phyloP scores from a whole-genome alignment of 2,329 filamentous ascomycete genomes.

The Cercospora sp. region DNA sequence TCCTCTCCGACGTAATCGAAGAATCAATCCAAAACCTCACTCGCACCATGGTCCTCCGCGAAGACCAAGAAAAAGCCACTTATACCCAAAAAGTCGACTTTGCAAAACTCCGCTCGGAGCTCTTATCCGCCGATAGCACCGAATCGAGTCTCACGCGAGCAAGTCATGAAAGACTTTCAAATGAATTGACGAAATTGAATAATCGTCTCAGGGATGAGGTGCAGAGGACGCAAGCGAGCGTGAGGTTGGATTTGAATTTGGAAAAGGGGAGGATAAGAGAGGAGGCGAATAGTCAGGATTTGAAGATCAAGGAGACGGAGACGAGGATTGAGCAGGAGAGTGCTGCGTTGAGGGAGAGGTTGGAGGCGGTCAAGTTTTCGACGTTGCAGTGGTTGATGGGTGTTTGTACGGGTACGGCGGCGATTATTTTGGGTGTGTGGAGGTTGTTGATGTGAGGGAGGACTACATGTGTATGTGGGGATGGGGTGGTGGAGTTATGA shows the following conservation, averaged over 20 bases:
- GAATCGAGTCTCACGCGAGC: constrained; percentile 85
- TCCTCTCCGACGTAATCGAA: constrained; percentile 93
- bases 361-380: constrained; percentile 97
- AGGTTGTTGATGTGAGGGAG: constrained; percentile 63
- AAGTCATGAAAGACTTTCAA: constrained; percentile 87
- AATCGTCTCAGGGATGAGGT: constrained; percentile 90
- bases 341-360: constrained; percentile 81
- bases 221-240: constrained; percentile 86
- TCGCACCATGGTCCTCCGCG: constrained; percentile 93
- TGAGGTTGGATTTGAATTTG: constrained; percentile 87
- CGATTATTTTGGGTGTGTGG: constrained; percentile 67
- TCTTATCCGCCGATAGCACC: constrained; percentile 86
- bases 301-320: constrained; percentile 98
- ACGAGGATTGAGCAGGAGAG: constrained; percentile 98
- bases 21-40: constrained; percentile 98
- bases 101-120: constrained; percentile 90
- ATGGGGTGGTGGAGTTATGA: no score
- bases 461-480: no score
- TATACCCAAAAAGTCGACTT: constrained; percentile 94
- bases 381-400: constrained; percentile 97
- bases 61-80: constrained; percentile 80
- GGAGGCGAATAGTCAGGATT: constrained; percentile 92
- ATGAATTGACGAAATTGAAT: constrained; percentile 92
- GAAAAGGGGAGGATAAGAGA: constrained; percentile 96
- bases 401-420: constrained; percentile 65